Evolutionary conservation across 768 basidiomycete genomes (phyloP).

Genomic region (Thelephora ganbajun): DNA sequence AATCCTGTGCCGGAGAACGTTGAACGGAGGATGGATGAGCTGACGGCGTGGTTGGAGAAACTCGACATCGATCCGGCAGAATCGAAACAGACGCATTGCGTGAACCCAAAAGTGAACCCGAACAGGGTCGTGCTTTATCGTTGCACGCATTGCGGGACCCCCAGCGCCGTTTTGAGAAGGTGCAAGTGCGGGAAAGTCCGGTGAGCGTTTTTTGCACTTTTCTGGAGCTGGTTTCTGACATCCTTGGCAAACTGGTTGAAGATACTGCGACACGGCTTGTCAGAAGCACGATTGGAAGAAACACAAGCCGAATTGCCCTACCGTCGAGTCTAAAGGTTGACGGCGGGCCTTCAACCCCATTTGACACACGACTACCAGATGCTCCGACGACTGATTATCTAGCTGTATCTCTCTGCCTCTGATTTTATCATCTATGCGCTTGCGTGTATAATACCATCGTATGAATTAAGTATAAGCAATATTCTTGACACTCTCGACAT

Average conservation of each 20-base stretch:
- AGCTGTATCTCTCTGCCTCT: no score
- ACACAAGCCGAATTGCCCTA: no score
- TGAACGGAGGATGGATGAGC: no score
- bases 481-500: no score
- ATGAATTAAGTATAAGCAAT: no score
- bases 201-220: conserved; percentile 12
- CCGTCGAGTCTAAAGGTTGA: no score
- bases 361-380: no score
- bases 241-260: conserved; percentile 4
- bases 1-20: no score
- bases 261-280: conserved; percentile 31
- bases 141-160: conserved; percentile 54
- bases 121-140: conserved; percentile 39
- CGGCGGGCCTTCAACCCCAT: no score
- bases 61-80: conserved; percentile 24
- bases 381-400: no score
- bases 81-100: conserved; percentile 17
- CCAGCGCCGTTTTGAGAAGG: conserved; percentile 40
- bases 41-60: conserved; percentile 35
- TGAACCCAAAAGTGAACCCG: conserved; percentile 30
- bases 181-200: conserved; percentile 30
- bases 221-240: background rate
- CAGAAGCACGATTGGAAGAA: conserved; percentile 12
- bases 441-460: no score
- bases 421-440: no score